Evolutionary conservation across 1,284 basidiomycete genomes (phyloP).

Genomic region (Ustanciosporium gigantosporum): DNA sequence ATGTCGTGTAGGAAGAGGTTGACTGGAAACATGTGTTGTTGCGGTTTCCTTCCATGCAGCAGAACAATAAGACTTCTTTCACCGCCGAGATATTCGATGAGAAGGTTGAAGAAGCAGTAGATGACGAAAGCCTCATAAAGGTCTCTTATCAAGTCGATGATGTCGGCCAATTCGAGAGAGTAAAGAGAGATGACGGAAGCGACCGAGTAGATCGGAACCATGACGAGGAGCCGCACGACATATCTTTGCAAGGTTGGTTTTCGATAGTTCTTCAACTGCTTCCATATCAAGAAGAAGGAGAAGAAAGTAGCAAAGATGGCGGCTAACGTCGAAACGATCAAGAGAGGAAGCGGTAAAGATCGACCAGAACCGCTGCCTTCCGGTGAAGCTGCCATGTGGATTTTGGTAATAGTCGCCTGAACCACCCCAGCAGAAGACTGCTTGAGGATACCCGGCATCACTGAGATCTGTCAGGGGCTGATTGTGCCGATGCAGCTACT

Average conservation of each 20-base stretch:
- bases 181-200: conserved; percentile 90
- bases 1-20: conserved; percentile 61
- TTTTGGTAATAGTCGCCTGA: no score
- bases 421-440: conserved; percentile 3
- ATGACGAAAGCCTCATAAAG: conserved; percentile 98
- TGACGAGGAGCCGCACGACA: conserved; percentile 93
- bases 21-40: conserved; percentile 82
- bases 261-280: conserved; percentile 74
- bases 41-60: conserved; percentile 84
- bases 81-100: conserved; percentile 78
- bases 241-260: conserved; percentile 67
- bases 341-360: conserved; percentile 65
- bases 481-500: no score
- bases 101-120: conserved; percentile 68
- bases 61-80: conserved; percentile 89
- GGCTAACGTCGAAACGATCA: conserved; percentile 68
- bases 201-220: conserved; percentile 92
- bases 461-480: no score
- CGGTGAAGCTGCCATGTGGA: conserved; percentile 10
- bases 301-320: conserved; percentile 72
- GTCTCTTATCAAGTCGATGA: conserved; percentile 91
- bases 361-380: conserved; percentile 64
- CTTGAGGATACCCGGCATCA: no score
- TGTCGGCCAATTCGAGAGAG: conserved; percentile 90
- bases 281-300: conserved; percentile 78